Evolutionary conservation across 345 rosid genomes (phyloP), one percentile per base, ranked within the genome.

Genomic region (Corymbia maculata): DNA sequence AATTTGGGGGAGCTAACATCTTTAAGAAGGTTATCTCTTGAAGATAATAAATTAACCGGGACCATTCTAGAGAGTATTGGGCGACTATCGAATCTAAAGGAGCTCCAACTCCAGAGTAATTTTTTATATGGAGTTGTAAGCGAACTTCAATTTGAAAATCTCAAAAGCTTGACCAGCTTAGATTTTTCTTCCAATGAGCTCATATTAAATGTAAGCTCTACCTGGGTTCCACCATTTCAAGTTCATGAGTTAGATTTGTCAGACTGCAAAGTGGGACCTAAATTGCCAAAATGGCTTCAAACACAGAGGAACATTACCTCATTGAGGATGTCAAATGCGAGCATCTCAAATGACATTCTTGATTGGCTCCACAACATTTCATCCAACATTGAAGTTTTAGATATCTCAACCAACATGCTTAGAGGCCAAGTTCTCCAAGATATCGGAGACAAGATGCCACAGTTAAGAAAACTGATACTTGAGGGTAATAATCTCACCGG

Each of bases 141-240:
- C 11, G 12, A 68, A 68, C 79, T 68, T 30, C 79, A 68, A 3
- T 68, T 68, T 32, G 1, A 32, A 68, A 68, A 32, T 68, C 79
- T 68, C 45, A 68, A 32, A 32, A 68, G 45, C 45, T 32, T 68
- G 6, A 32, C 6, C 3, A 0, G 0, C 0, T 16, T 68, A 1
- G 22, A 32, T 22, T 30, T 32, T 68, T 68, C 22, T 9, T 26
- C 21, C 22, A 87, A 66, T 36, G 0, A 49, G 2, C 51, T 87
- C 55, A 45, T 79, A 10, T 45, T 87, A 21, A 32, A 87, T 42
- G 8, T 87, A 22, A n/a, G 42, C 82, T 45, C 88, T 47, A 26
- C 15, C 17, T 66, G 22, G 84, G 28, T 87, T 24, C 88, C 84
- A 28, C 59, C 88, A n/a, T 87, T 87, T 49, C 88, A 66, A 64